A percentile compares a stretch with the other conserved stretches of the same genome.
These are phyloP conservation scores for Metarhizium guizhouense DNA, from an alignment of 2,329 filamentous ascomycete genomes.

Conservation along the genomic window DNA sequence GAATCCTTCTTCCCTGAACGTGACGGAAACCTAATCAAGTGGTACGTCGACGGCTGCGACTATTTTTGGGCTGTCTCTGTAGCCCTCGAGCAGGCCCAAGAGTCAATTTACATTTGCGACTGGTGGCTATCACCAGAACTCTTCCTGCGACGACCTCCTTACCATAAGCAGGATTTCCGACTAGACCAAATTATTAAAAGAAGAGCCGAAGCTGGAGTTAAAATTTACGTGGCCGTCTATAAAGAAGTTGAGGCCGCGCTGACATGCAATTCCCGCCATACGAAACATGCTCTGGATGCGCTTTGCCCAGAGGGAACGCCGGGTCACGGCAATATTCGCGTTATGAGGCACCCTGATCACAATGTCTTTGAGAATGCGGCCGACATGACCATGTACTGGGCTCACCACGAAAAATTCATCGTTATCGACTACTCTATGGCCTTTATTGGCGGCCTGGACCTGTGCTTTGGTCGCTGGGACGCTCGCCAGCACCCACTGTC, in stretches of 20 bases:
- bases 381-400: slow-evolving; percentile 97
- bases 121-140: slow-evolving; percentile 94
- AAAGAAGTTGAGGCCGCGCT: slow-evolving; percentile 75
- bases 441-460: slow-evolving; percentile 88
- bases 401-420: slow-evolving; percentile 96
- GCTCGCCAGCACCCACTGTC: slow-evolving; percentile 73
- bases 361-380: slow-evolving; percentile 88
- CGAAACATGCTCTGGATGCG: slow-evolving; percentile 72
- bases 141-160: slow-evolving; percentile 77
- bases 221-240: slow-evolving; percentile 90
- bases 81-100: slow-evolving; percentile 80
- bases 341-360: slow-evolving; percentile 91
- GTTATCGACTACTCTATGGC: slow-evolving; percentile 86
- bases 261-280: slow-evolving; percentile 88
- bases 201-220: slow-evolving; percentile 82
- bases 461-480: slow-evolving; percentile 96
- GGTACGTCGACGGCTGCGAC: slow-evolving; percentile 93
- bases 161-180: slow-evolving; percentile 74
- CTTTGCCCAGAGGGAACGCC: slow-evolving; percentile 75
- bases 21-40: slow-evolving; percentile 81
- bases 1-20: slow-evolving; percentile 84
- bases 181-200: slow-evolving; percentile 82
- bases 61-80: slow-evolving; percentile 93
- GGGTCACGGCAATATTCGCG: slow-evolving; percentile 78
- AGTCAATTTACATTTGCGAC: slow-evolving; percentile 91